Evolutionary conservation across 2,329 filamentous ascomycete genomes (phyloP).

Genomic region (Neopestalotiopsis sp.): DNA sequence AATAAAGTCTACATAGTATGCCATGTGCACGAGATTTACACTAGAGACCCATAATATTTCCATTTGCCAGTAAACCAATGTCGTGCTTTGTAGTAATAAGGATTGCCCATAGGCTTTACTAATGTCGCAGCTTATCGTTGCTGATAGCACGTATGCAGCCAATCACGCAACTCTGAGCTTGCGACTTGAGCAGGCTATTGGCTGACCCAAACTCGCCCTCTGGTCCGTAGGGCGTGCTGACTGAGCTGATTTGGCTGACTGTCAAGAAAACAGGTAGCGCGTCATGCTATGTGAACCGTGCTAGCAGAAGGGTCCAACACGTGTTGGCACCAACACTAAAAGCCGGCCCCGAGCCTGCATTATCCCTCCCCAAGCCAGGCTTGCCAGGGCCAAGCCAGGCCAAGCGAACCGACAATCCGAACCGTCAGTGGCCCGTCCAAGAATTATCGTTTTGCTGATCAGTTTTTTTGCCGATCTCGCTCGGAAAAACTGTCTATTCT

Average conservation of each 20-base stretch:
- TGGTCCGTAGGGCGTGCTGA: background rate
- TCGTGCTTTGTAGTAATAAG: background rate
- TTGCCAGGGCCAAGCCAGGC: background rate
- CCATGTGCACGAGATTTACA: background rate
- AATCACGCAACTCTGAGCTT: background rate
- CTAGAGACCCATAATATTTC: background rate
- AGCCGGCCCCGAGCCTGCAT: background rate
- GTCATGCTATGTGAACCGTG: background rate
- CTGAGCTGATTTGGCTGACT: too few species aligned
- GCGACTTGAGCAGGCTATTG: slow-evolving; percentile 2
- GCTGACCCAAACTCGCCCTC: too few species aligned
- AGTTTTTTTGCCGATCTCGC: background rate
- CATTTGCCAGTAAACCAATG: background rate
- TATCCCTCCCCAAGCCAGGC: background rate
- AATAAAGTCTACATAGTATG: too few species aligned
- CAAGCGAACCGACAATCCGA: slow-evolving; percentile 1
- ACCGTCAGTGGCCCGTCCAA: background rate
- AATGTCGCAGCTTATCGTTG: background rate
- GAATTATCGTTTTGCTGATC: background rate
- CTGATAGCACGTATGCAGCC: background rate
- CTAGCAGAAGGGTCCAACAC: background rate
- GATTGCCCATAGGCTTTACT: background rate
- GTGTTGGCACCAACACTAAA: background rate
- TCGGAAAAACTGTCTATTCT: background rate
- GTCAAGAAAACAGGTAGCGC: background rate